Evolutionary conservation across 192 early-diverging fungal genomes (phyloP).

Genomic region (Coemansia sp.): DNA sequence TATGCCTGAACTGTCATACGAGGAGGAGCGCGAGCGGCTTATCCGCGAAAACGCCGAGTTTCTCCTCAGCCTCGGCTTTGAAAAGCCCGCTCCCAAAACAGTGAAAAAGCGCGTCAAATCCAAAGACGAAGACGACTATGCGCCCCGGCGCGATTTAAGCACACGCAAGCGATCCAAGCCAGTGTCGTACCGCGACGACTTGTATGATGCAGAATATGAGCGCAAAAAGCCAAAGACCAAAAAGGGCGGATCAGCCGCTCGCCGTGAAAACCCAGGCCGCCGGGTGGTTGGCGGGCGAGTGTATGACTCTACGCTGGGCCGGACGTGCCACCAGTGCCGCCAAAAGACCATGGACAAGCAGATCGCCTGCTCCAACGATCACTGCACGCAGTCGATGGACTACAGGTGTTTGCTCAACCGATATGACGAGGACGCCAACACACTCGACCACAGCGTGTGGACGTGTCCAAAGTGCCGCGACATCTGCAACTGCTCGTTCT

Average conservation of each 20-base stretch:
- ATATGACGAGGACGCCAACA: slow-evolving; percentile 32
- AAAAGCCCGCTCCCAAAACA: background rate
- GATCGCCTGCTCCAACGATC: slow-evolving; percentile 24
- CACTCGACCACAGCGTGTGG: slow-evolving; percentile 21
- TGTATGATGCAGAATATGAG: background rate
- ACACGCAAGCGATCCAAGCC: slow-evolving; percentile 15
- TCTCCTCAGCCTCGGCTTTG: slow-evolving; percentile 28
- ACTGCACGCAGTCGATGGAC: slow-evolving; percentile 37
- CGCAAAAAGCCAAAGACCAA: slow-evolving; percentile 11
- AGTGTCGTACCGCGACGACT: slow-evolving; percentile 32
- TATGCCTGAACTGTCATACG: slow-evolving; percentile 12
- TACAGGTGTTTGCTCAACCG: slow-evolving; percentile 28
- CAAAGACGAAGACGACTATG: slow-evolving; percentile 20
- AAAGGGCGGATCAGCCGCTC: slow-evolving; percentile 4
- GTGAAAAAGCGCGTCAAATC: background rate
- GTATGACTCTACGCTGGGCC: slow-evolving; percentile 25
- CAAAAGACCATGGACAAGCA: slow-evolving; percentile 45
- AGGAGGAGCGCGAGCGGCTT: slow-evolving; percentile 34
- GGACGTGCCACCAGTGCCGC: slow-evolving; percentile 50
- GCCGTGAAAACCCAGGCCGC: slow-evolving; percentile 16
- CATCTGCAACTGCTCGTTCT: slow-evolving; percentile 43
- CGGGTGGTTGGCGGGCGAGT: slow-evolving; percentile 27
- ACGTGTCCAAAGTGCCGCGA: slow-evolving; percentile 38
- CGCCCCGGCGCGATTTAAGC: slow-evolving; percentile 15
- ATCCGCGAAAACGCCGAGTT: slow-evolving; percentile 46